These are phyloP conservation scores for Parmales sp. DNA, from an alignment of 108 stramenopile genomes.

Conservation along the genomic window DNA sequence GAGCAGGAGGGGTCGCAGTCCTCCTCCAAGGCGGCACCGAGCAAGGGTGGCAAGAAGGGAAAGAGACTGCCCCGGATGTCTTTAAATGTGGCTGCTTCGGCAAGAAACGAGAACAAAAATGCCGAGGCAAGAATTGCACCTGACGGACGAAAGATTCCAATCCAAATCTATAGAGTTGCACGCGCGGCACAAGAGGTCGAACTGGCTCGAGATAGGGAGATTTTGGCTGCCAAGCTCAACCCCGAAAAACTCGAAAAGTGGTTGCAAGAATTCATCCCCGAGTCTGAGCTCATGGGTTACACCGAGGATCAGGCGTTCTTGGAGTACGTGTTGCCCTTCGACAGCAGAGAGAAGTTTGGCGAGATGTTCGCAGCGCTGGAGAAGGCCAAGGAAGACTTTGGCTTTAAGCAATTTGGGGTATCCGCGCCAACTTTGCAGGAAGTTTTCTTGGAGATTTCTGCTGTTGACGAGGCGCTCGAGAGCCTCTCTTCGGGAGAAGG, in stretches of 20 bases:
- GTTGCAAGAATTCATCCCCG: not conserved
- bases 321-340: not conserved
- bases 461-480: not conserved
- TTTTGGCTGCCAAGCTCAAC: not conserved
- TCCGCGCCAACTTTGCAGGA: not conserved
- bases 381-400: not conserved
- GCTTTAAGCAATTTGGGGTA: not conserved
- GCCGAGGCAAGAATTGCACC: no score
- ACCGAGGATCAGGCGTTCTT: conserved; percentile 5
- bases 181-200: not conserved
- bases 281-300: not conserved
- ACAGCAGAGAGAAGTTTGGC: not conserved
- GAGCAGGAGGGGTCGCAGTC: no score
- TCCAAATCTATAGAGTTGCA: not conserved
- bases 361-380: not conserved
- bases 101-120: no score
- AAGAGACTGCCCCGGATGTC: no score
- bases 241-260: not conserved
- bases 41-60: no score
- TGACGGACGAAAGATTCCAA: no score
- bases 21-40: no score
- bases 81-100: no score
- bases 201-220: not conserved
- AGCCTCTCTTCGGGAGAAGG: no score
- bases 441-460: not conserved